Conservation (phyloP, 2,329 filamentous ascomycete species). For the Macrophomina pseudophaseolina region DNA sequence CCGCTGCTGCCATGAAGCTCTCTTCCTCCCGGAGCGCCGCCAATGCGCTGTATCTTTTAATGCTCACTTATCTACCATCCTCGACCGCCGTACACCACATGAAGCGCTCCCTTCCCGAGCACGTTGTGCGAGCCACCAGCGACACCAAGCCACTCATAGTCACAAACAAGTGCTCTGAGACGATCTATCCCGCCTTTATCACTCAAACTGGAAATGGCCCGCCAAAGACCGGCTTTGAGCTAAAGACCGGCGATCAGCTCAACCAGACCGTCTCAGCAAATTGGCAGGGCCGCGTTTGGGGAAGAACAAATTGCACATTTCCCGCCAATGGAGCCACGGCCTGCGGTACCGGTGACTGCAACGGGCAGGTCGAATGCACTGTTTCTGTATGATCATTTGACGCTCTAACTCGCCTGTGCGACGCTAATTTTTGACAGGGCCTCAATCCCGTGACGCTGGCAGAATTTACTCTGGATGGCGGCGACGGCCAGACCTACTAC, state of each 20-base stretch:
- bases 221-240: slow-evolving; percentile 69
- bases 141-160: slow-evolving; percentile 62
- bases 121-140: not conserved
- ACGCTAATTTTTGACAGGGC: slow-evolving; percentile 57
- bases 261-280: slow-evolving; percentile 70
- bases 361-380: slow-evolving; percentile 70
- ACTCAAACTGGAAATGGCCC: slow-evolving; percentile 75
- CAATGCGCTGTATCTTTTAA: slow-evolving; percentile 7
- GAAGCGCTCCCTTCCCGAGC: slow-evolving; percentile 31
- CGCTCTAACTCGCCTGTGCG: slow-evolving; percentile 24
- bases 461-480: slow-evolving; percentile 78
- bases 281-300: slow-evolving; percentile 85
- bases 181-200: slow-evolving; percentile 76
- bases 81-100: slow-evolving; percentile 36
- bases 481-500: slow-evolving; percentile 74
- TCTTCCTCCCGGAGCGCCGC: slow-evolving; percentile 1
- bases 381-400: slow-evolving; percentile 62
- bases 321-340: slow-evolving; percentile 57
- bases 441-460: slow-evolving; percentile 76
- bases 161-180: slow-evolving; percentile 72
- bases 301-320: slow-evolving; percentile 81
- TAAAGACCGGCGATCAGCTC: slow-evolving; percentile 62
- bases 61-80: slow-evolving; percentile 7
- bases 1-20: not conserved
- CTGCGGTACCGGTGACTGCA: slow-evolving; percentile 79